phyloP scores from a whole-genome alignment of 306 rosid species.

The Castanea mollissima region DNA sequence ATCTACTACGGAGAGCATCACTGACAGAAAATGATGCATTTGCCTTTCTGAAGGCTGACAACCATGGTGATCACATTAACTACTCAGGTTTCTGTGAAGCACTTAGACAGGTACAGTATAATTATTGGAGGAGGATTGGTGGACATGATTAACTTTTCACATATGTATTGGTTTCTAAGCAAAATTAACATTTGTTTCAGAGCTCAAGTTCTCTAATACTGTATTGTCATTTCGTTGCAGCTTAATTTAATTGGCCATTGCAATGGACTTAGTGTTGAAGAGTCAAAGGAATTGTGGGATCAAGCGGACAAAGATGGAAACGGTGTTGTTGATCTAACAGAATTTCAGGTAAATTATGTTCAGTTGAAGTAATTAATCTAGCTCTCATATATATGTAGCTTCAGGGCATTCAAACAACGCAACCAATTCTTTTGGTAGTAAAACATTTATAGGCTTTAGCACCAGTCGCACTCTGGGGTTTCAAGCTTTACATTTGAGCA shows the following conservation, averaged over 20 bases:
- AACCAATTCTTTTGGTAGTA: background rate
- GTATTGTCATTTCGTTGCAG: conserved; percentile 35
- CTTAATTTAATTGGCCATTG: conserved; percentile 67
- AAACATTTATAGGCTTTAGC: conserved; percentile 1
- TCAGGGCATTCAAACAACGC: background rate
- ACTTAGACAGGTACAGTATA: conserved; percentile 51
- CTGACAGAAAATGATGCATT: conserved; percentile 67
- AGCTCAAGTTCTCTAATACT: background rate
- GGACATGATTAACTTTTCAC: background rate
- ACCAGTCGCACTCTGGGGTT: background rate
- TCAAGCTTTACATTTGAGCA: background rate
- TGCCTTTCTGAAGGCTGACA: conserved; percentile 67
- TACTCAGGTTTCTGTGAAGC: conserved; percentile 74
- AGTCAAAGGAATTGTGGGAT: conserved; percentile 66
- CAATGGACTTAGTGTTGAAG: conserved; percentile 61
- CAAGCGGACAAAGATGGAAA: conserved; percentile 66
- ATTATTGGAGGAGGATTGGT: background rate
- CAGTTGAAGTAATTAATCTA: background rate
- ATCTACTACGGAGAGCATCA: conserved; percentile 56
- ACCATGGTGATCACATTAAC: conserved; percentile 55
- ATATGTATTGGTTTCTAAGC: background rate
- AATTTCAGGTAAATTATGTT: conserved; percentile 56
- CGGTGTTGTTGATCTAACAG: conserved; percentile 56
- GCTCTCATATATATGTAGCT: background rate
- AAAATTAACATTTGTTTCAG: background rate